Percentiles rank a stretch among this genome's conserved stretches.
Evolutionary conservation across 2,329 filamentous ascomycete species (phyloP).

Genomic region (Neonectria hederae): DNA sequence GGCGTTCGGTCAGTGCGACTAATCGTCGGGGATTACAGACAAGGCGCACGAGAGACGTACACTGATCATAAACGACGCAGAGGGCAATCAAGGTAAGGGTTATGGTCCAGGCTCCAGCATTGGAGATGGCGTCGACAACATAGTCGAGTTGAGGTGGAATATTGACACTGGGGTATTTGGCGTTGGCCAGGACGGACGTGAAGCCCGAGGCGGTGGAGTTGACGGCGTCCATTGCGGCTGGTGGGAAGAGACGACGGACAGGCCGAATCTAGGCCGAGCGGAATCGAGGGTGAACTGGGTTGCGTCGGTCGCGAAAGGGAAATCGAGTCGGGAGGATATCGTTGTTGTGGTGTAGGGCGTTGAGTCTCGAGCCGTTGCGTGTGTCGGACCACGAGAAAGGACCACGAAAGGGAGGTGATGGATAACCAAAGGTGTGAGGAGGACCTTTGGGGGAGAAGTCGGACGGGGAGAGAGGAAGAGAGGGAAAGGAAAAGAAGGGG

Average conservation of each 20-base stretch:
- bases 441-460: constrained; percentile 6
- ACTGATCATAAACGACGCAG: constrained; percentile 87
- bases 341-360: neutral
- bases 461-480: constrained; percentile 4
- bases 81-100: constrained; percentile 75
- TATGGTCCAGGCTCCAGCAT: constrained; percentile 69
- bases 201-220: constrained; percentile 75
- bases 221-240: constrained; percentile 60
- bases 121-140: constrained; percentile 64
- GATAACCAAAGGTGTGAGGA: constrained; percentile 8
- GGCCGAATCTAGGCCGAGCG: constrained; percentile 12
- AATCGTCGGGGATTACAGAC: neutral
- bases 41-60: constrained; percentile 63
- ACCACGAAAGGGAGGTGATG: neutral
- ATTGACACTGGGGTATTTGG: constrained; percentile 59
- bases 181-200: constrained; percentile 73
- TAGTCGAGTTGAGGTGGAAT: constrained; percentile 66
- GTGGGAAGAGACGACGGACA: constrained; percentile 14
- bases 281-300: neutral
- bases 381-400: neutral
- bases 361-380: neutral
- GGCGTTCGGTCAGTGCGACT: constrained; percentile 31
- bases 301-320: neutral
- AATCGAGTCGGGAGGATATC: neutral
- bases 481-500: constrained; percentile 9